phyloP scores from a whole-genome alignment of 345 rosid genomes.

The Angophora floribunda region DNA sequence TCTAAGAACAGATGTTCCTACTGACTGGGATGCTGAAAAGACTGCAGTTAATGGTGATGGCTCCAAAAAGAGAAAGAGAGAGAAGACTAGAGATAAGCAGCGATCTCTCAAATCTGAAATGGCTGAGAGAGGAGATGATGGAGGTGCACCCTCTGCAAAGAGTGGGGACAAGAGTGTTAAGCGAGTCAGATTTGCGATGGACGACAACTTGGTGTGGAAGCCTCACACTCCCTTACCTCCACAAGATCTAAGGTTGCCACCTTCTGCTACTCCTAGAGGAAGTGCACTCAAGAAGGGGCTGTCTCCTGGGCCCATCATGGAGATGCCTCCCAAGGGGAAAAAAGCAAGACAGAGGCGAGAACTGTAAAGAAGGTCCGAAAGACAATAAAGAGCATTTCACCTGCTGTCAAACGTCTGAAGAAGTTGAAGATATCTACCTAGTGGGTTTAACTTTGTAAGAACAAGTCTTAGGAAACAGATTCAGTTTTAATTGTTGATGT shows the following conservation, averaged over 20 bases:
- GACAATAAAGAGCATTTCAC: slow-evolving; percentile 28
- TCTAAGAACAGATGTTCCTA: slow-evolving; percentile 21
- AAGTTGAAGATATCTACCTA: slow-evolving; percentile 31
- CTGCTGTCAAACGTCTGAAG: slow-evolving; percentile 38
- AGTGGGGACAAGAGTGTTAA: slow-evolving; percentile 60
- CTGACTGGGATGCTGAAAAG: slow-evolving; percentile 28
- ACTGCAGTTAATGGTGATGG: slow-evolving; percentile 16
- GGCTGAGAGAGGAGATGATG: slow-evolving; percentile 24
- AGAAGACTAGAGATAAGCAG: slow-evolving; percentile 16
- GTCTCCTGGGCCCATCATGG: slow-evolving; percentile 81
- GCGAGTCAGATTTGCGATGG: slow-evolving; percentile 90
- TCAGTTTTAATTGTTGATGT: neutral
- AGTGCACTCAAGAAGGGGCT: slow-evolving; percentile 95
- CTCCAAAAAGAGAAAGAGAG: slow-evolving; percentile 51
- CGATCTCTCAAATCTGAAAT: slow-evolving; percentile 14
- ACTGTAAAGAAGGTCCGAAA: slow-evolving; percentile 41
- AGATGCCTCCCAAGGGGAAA: slow-evolving; percentile 35
- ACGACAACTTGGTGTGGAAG: slow-evolving; percentile 91
- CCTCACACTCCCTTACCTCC: slow-evolving; percentile 95
- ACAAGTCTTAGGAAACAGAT: neutral
- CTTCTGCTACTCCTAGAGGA: slow-evolving; percentile 92
- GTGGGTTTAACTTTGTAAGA: neutral
- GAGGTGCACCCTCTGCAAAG: slow-evolving; percentile 16
- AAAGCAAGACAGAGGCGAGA: slow-evolving; percentile 47
- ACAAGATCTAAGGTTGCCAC: slow-evolving; percentile 80